A percentile compares a stretch with the other conserved stretches of the same genome.
phyloP scores from a whole-genome alignment of 1,284 basidiomycete species.

The Ceratobasidium theobromae region DNA sequence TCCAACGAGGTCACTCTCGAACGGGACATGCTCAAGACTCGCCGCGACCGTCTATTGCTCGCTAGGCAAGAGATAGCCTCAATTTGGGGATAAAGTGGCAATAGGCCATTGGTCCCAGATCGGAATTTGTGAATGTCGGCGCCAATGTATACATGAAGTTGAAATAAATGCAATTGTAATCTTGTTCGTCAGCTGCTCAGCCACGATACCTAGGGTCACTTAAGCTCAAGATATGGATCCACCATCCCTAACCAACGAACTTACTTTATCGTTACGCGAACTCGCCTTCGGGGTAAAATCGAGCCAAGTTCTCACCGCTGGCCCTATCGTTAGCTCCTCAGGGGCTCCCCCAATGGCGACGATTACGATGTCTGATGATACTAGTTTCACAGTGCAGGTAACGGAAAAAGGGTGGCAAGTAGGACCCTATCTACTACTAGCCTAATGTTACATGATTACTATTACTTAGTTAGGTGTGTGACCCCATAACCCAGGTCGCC shows the following conservation, averaged over 20 bases:
- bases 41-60: slow-evolving; percentile 7
- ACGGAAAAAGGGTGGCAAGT: slow-evolving; percentile 29
- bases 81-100: slow-evolving; percentile 4
- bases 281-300: slow-evolving; percentile 16
- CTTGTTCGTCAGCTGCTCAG: background rate
- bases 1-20: slow-evolving; percentile 12
- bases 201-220: background rate
- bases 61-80: slow-evolving; percentile 20
- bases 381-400: background rate
- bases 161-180: background rate
- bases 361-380: slow-evolving; percentile 11
- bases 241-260: slow-evolving; percentile 21
- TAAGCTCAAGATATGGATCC: slow-evolving; percentile 11
- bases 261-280: slow-evolving; percentile 3
- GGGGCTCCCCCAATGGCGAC: slow-evolving; percentile 28
- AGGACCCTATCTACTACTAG: background rate
- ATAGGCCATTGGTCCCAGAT: background rate
- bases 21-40: slow-evolving; percentile 24
- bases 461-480: slow-evolving; percentile 6
- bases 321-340: background rate
- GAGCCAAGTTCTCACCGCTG: slow-evolving; percentile 2
- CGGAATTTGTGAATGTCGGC: background rate
- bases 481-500: slow-evolving; percentile 6
- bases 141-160: background rate
- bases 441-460: too few species aligned